These are phyloP conservation scores for Suillus lakei DNA, from an alignment of 768 basidiomycete species.

Conservation along the genomic window DNA sequence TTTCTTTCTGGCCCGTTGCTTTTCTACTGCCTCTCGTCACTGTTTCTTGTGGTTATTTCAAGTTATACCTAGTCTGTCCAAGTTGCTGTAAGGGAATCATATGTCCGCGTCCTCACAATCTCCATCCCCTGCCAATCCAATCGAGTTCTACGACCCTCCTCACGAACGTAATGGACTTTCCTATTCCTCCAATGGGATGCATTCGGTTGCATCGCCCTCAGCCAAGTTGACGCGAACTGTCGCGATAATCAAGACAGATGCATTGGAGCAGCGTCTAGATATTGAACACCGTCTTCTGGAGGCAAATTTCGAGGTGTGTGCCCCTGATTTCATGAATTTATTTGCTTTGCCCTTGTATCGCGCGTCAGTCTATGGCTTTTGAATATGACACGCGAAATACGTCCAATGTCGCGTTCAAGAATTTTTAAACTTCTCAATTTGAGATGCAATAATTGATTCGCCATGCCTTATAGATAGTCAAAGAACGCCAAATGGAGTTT, in stretches of 20 bases:
- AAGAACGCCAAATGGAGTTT: slow-evolving; percentile 90
- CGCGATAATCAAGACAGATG: slow-evolving; percentile 85
- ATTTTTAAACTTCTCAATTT: background rate
- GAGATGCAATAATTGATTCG: slow-evolving; percentile 19
- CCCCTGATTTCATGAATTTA: background rate
- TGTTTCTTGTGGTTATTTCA: slow-evolving; percentile 25
- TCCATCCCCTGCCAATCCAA: slow-evolving; percentile 19
- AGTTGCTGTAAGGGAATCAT: slow-evolving; percentile 13
- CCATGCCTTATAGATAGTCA: slow-evolving; percentile 63
- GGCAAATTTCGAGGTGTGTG: slow-evolving; percentile 78
- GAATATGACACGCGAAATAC: slow-evolving; percentile 15
- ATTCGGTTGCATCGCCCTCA: slow-evolving; percentile 13
- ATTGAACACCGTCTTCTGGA: slow-evolving; percentile 82
- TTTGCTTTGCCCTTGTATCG: background rate
- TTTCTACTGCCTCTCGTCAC: slow-evolving; percentile 16
- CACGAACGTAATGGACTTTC: slow-evolving; percentile 8
- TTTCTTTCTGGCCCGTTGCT: slow-evolving; percentile 20
- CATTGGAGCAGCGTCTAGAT: slow-evolving; percentile 72
- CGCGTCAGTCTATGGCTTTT: background rate
- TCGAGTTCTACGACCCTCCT: slow-evolving; percentile 20
- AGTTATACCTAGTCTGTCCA: slow-evolving; percentile 14
- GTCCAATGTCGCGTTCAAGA: background rate
- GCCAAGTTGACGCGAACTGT: slow-evolving; percentile 60
- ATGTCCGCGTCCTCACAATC: slow-evolving; percentile 26
- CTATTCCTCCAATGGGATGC: slow-evolving; percentile 12